Base-by-base conservation (phyloP, 2,329 filamentous ascomycete genomes). In the Colletotrichum lini region DNA sequence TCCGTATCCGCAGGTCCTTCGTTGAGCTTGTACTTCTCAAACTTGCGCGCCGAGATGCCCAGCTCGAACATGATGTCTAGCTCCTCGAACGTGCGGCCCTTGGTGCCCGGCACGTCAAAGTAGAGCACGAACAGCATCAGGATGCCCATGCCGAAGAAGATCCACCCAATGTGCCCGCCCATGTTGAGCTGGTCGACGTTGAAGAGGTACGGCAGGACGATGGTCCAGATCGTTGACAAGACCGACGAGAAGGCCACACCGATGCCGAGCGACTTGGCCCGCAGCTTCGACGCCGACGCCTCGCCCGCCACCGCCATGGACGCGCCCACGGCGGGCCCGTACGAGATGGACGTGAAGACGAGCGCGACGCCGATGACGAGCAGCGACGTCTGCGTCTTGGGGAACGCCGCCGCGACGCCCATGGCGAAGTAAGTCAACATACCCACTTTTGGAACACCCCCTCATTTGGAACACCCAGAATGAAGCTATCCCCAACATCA, bases 151-250 rank as follows among this genome's bases (percentile, higher is more conserved):
- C 76, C 81, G 0, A 79, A 79, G 69, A 83, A 85, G 4, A 85
- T 75, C 58, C 84, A 85, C 0, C 78, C 78, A 4, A 82, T 82
- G 73, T 84, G 84, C 0, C 79, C 82, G 7, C 81, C 81, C 0
- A 85, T 76, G 18, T 83, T 80, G 0, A 74, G 76, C 42, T 78
- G 75, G 47, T 81, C 79, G 1, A 71, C 64, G 49, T 78, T 79
- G 52, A 76, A 81, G 0, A 80, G 71, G 45, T 78, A 75, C 0
- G 79, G 78, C 4, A 81, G 42, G 8, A 76, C 61, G 2, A 79
- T 71, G 9, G 67, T 63, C 73, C 72, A 74, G 18, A 74, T 45
- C 8, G 61, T 62, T 57, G 77, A 66, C 30, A 53, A 59, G 9
- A 70, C 13, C 16, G 70, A 65, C 1, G 70, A 72, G 57, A 70